phyloP scores from a whole-genome alignment of 345 rosid genomes.

The Gynandropsis gynandra region DNA sequence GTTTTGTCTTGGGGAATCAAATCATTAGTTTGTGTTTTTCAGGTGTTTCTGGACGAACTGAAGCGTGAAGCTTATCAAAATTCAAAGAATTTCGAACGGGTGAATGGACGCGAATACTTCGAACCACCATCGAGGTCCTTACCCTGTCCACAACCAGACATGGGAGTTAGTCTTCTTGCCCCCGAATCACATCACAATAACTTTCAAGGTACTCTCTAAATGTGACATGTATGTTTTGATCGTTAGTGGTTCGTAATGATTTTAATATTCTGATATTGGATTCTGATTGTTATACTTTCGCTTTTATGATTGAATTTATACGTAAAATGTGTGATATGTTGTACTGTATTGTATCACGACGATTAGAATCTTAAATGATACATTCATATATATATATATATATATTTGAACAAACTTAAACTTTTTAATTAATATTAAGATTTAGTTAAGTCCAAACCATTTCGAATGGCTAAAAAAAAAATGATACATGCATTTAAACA shows the following conservation, averaged over 20 bases:
- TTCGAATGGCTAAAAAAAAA: too few relatives aligned
- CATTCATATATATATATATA: too few relatives aligned
- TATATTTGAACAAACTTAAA: neutral
- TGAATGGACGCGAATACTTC: conserved; percentile 17
- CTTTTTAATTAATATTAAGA: neutral
- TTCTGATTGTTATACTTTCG: too few relatives aligned
- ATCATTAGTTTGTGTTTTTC: too few relatives aligned
- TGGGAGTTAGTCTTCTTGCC: conserved; percentile 10
- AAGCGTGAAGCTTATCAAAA: conserved; percentile 48
- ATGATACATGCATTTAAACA: too few relatives aligned
- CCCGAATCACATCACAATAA: conserved; percentile 10
- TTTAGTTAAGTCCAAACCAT: conserved; percentile 5
- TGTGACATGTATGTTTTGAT: neutral
- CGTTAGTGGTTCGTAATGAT: too few relatives aligned
- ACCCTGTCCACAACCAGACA: conserved; percentile 22
- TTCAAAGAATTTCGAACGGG: conserved; percentile 9
- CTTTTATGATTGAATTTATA: too few relatives aligned
- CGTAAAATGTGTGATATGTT: too few relatives aligned
- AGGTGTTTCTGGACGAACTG: conserved; percentile 35
- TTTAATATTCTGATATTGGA: too few relatives aligned
- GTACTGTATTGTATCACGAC: too few relatives aligned
- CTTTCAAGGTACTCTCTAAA: conserved; percentile 18
- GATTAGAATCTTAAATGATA: too few relatives aligned
- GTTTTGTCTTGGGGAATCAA: too few relatives aligned
- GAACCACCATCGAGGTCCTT: conserved; percentile 33